Evolutionary conservation across 208 protist species (phyloP).

Genomic region (Leishmania amazonensis): DNA sequence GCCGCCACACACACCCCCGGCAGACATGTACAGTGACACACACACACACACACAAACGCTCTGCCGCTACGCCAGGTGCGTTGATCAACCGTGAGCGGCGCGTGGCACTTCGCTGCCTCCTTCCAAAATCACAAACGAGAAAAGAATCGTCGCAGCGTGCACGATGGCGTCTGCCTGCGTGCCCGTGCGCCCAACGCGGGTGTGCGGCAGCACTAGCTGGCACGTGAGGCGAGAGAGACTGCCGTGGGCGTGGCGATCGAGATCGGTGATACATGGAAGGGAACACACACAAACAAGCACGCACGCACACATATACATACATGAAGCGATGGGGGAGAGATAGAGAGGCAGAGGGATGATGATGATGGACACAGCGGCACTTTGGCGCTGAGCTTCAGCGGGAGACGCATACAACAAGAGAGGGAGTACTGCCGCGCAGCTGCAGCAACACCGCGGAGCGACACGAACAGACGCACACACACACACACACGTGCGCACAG

Average conservation of each 20-base stretch:
- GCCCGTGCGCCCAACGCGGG: not conserved
- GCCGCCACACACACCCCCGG: not conserved
- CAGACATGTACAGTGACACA: conserved; percentile 6
- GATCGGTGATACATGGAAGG: no score
- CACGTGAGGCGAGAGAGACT: not conserved
- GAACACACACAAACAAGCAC: not conserved
- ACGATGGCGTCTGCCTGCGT: not conserved
- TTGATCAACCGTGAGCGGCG: no score
- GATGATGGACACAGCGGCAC: not conserved
- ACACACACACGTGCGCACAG: not conserved
- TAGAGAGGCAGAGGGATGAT: not conserved
- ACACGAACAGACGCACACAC: no score
- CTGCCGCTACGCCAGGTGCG: not conserved
- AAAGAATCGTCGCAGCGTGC: no score
- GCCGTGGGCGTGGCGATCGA: no score
- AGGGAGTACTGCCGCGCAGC: not conserved
- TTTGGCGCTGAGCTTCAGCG: not conserved
- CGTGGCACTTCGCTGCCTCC: no score
- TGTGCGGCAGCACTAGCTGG: not conserved
- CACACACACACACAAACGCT: not conserved
- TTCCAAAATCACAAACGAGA: no score
- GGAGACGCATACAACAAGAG: not conserved
- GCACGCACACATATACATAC: not conserved
- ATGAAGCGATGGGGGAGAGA: not conserved
- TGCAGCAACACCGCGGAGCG: no score